phyloP scores from a whole-genome alignment of 1,284 basidiomycete genomes.

The Malassezia restricta region DNA sequence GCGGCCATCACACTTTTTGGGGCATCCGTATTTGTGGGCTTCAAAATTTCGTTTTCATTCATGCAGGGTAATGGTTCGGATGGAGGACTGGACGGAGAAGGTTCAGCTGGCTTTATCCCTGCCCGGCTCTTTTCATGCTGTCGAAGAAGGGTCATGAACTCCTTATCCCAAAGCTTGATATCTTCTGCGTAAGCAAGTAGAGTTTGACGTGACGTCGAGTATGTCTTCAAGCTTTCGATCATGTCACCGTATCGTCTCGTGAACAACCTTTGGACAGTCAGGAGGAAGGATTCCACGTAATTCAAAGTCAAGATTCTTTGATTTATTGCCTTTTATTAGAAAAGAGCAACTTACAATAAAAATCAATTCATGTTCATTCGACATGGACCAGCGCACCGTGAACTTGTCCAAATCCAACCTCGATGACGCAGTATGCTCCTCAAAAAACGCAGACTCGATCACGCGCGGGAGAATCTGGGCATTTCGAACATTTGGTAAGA shows the following conservation, averaged over 20 bases:
- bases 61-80: background rate
- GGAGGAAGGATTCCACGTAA: constrained; percentile 71
- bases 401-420: constrained; percentile 37
- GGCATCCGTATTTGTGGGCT: background rate
- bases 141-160: constrained; percentile 65
- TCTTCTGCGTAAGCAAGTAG: constrained; percentile 55
- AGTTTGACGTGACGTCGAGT: background rate
- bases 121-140: background rate
- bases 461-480: constrained; percentile 32
- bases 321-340: constrained; percentile 59
- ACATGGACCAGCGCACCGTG: constrained; percentile 36
- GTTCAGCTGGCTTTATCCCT: background rate
- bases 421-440: constrained; percentile 31
- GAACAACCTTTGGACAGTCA: constrained; percentile 27
- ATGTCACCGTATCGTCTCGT: constrained; percentile 30
- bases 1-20: constrained; percentile 27
- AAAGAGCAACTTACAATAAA: constrained; percentile 23
- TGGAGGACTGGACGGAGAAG: background rate
- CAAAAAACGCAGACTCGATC: constrained; percentile 37
- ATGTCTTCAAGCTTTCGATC: constrained; percentile 18
- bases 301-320: constrained; percentile 89
- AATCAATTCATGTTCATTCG: constrained; percentile 38
- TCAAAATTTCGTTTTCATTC: background rate
- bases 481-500: constrained; percentile 21
- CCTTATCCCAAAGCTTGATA: constrained; percentile 67